Evolutionary conservation across 2,329 filamentous ascomycete genomes (phyloP), one percentile per base, ranked within the genome.

Genomic region (Colletotrichum lini): DNA sequence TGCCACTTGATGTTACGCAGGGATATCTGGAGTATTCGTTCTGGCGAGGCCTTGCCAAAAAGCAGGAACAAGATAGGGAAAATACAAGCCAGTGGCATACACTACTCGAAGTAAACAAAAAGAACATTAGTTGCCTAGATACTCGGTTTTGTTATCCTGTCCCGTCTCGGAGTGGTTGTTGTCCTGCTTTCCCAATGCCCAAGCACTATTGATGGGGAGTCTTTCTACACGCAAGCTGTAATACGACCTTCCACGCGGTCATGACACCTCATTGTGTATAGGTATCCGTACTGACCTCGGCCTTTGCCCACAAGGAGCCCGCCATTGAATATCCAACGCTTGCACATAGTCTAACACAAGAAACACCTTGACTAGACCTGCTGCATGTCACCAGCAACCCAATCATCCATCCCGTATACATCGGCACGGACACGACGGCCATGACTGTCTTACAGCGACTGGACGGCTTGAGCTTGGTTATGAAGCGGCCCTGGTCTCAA

Each of bases 151-250:
- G 16, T 16, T 15, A n/a, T 21, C 35, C 30, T 42, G 53, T n/a
- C 40, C 53, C n/a, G 47, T 42, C 53, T 18, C 12, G 35, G 38
- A 42, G n/a, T 42, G 30, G 9, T 45, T 45, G 45, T 40, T 9
- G 7, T 59, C 57, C 57, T 38, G 26, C 40, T 26, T 16, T 18
- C 23, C 16, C 26, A 18, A 45, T 54, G 58, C 38, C 59, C 23
- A 21, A 52, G 15, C 45, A 47, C 45, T 40, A 42, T 35, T 9
- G 8, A 23, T 13, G 26, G 26, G 42, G 45, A 15, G n/a, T 23
- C 4, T 61, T 61, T 61, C 35, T 23, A 30, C 30, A 61, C 13
- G n/a, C 45, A 50, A 50, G 58, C n/a, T 18, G 21, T 35, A 18
- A 45, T 44, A 12, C 30, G n/a, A 54, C 30, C 30, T 35, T 9